Percentiles rank a stretch among this genome's conserved stretches.
These are phyloP conservation scores for Massarina eburnea DNA, from an alignment of 2,329 filamentous ascomycete species.

Conservation along the genomic window DNA sequence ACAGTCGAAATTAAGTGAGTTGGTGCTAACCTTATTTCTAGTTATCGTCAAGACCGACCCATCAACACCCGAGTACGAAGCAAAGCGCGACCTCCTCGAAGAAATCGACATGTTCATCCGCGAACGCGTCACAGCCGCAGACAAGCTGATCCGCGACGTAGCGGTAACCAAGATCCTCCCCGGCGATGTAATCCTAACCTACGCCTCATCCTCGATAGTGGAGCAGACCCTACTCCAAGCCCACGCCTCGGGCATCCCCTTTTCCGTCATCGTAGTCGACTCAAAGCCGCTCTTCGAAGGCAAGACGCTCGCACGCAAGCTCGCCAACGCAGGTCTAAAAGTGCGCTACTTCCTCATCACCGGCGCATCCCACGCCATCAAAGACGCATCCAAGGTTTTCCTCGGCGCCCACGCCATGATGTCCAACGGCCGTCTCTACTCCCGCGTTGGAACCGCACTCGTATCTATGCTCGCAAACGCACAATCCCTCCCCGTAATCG, in stretches of 20 bases:
- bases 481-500: constrained; percentile 76
- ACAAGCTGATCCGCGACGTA: constrained; percentile 78
- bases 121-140: constrained; percentile 85
- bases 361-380: constrained; percentile 73
- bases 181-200: constrained; percentile 83
- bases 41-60: constrained; percentile 89
- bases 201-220: constrained; percentile 82
- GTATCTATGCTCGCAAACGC: constrained; percentile 81
- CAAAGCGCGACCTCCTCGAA: constrained; percentile 75
- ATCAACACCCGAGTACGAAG: constrained; percentile 76
- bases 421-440: constrained; percentile 89
- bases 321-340: constrained; percentile 69
- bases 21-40: constrained; percentile 6
- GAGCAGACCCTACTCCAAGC: constrained; percentile 79
- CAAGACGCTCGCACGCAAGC: constrained; percentile 68
- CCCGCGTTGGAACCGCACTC: constrained; percentile 81
- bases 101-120: constrained; percentile 88
- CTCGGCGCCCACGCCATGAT: constrained; percentile 91
- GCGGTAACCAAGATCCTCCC: constrained; percentile 75
- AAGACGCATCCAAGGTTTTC: constrained; percentile 71
- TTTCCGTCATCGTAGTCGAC: constrained; percentile 84
- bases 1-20: background rate
- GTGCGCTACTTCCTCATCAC: constrained; percentile 83
- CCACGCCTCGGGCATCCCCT: constrained; percentile 67
- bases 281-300: constrained; percentile 71